Percentiles rank a stretch among this genome's conserved stretches.
Evolutionary conservation across 768 basidiomycete species (phyloP).

Genomic region (Lentinula edodes): DNA sequence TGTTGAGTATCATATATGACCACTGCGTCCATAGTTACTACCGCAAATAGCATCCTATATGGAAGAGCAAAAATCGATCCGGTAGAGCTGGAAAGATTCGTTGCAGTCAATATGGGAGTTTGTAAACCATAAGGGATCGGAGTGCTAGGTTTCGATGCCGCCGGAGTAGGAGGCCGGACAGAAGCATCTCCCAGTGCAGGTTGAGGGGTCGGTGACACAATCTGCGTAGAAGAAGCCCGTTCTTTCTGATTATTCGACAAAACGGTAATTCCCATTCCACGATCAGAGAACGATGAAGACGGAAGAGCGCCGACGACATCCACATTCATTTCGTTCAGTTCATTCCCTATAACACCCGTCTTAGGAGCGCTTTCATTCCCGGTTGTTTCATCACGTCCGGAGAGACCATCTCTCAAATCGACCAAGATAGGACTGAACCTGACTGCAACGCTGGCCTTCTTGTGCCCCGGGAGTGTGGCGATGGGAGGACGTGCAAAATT

Average conservation of each 20-base stretch:
- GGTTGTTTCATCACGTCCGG: constrained; percentile 30
- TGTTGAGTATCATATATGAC: constrained; percentile 97
- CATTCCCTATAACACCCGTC: constrained; percentile 58
- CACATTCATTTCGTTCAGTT: constrained; percentile 51
- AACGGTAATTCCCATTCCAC: constrained; percentile 10
- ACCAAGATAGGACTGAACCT: constrained; percentile 91
- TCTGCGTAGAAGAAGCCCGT: constrained; percentile 15
- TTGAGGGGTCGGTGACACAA: constrained; percentile 47
- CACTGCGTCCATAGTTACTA: constrained; percentile 94
- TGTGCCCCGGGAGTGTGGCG: constrained; percentile 93
- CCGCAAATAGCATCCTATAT: constrained; percentile 92
- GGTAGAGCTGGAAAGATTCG: constrained; percentile 21
- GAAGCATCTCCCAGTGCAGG: constrained; percentile 48
- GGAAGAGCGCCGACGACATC: constrained; percentile 47
- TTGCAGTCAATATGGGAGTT: constrained; percentile 4
- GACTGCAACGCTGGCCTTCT: constrained; percentile 92
- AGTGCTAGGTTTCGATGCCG: constrained; percentile 48
- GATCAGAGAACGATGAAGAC: constrained; percentile 4
- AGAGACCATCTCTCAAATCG: constrained; percentile 69
- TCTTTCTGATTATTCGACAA: constrained; percentile 13
- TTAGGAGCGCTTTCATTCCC: constrained; percentile 21
- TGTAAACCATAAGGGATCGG: constrained; percentile 29
- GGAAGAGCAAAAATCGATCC: constrained; percentile 83
- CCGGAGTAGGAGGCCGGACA: constrained; percentile 56
- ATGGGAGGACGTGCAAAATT: constrained; percentile 92